Evolutionary conservation across 2,329 filamentous ascomycete genomes (phyloP).

Genomic region (Penicillium sp.): DNA sequence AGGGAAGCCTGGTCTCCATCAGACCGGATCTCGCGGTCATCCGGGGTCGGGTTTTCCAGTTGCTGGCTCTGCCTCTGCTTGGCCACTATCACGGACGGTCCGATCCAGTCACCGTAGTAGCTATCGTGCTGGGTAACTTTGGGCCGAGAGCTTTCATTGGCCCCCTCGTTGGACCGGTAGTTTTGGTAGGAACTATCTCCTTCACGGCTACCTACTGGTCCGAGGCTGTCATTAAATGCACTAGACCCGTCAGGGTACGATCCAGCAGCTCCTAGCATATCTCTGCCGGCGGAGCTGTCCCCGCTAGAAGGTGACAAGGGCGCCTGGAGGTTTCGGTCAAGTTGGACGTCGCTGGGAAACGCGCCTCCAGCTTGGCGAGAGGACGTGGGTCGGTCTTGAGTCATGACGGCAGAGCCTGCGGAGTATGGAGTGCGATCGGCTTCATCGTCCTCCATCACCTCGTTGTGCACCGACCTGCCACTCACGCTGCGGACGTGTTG

Average conservation of each 20-base stretch:
- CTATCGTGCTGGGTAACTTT: slow-evolving; percentile 35
- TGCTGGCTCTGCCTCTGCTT: slow-evolving; percentile 24
- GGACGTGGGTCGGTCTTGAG: slow-evolving; percentile 38
- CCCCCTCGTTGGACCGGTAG: slow-evolving; percentile 6
- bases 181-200: slow-evolving; percentile 14
- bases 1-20: slow-evolving; percentile 18
- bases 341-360: slow-evolving; percentile 90
- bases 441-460: slow-evolving; percentile 73
- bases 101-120: slow-evolving; percentile 56
- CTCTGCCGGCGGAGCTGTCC: slow-evolving; percentile 68
- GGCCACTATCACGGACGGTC: slow-evolving; percentile 36
- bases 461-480: slow-evolving; percentile 66
- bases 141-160: slow-evolving; percentile 9
- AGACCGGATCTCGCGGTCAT: slow-evolving; percentile 20
- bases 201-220: slow-evolving; percentile 26
- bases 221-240: slow-evolving; percentile 36
- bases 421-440: slow-evolving; percentile 65
- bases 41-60: slow-evolving; percentile 1
- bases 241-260: slow-evolving; percentile 52
- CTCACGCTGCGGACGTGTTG: slow-evolving; percentile 77
- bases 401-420: slow-evolving; percentile 49
- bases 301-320: slow-evolving; percentile 77
- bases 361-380: slow-evolving; percentile 83
- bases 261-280: slow-evolving; percentile 59
- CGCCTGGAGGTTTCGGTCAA: slow-evolving; percentile 80